Percentiles rank a stretch among this genome's conserved stretches.
phyloP scores from a whole-genome alignment of 208 protist species.

The Trypanosomatidae sp. region DNA sequence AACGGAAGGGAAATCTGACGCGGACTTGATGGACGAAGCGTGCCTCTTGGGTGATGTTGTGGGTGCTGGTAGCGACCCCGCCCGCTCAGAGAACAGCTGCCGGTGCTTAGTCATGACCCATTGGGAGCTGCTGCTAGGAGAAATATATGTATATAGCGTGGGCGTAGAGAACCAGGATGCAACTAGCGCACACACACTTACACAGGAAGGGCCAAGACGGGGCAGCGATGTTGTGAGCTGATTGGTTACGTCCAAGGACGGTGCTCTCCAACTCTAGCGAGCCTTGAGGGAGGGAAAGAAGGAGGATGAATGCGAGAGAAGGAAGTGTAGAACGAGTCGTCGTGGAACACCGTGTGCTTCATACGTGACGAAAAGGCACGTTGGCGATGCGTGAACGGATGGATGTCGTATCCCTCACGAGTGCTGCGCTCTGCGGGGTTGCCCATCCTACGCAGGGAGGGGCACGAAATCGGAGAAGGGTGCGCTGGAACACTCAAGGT shows the following conservation, averaged over 20 bases:
- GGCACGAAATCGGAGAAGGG: neutral
- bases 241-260: neutral
- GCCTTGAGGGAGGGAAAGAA: too few species aligned
- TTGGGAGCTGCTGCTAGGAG: neutral
- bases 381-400: neutral
- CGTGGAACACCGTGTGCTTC: neutral
- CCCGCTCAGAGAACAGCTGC: neutral
- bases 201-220: neutral
- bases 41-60: neutral
- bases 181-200: neutral
- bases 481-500: neutral
- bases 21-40: neutral
- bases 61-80: neutral
- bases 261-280: neutral
- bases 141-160: too few species aligned
- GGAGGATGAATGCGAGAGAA: neutral
- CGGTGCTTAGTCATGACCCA: neutral
- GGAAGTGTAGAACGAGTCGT: neutral
- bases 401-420: neutral
- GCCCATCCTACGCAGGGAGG: neutral
- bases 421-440: neutral
- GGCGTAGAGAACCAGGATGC: neutral
- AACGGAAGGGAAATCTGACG: neutral
- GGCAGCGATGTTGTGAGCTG: neutral
- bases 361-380: neutral